Conservation (phyloP, 441 rosid genomes). For the Arabidopsis lyrata region DNA sequence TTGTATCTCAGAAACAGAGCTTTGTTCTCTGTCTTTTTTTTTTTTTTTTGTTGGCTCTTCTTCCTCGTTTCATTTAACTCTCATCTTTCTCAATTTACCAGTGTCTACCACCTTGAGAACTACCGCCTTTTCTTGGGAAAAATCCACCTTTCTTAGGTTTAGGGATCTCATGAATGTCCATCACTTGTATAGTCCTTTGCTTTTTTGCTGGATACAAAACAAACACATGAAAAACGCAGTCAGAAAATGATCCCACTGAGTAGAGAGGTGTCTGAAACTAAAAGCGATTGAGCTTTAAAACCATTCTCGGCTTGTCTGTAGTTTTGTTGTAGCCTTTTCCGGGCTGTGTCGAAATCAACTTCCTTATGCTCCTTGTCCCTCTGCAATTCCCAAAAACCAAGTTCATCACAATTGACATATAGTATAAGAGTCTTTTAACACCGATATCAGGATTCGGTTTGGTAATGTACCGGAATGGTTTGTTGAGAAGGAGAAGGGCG, state of each 20-base stretch:
- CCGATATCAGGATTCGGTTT: neutral
- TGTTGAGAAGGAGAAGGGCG: slow-evolving; percentile 61
- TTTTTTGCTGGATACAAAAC: slow-evolving; percentile 75
- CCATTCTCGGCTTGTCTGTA: slow-evolving; percentile 95
- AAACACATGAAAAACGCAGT: slow-evolving; percentile 8
- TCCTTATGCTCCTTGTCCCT: slow-evolving; percentile 75
- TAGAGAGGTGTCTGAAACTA: neutral
- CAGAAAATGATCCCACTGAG: slow-evolving; percentile 28
- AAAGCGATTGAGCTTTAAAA: slow-evolving; percentile 42
- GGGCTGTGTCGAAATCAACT: slow-evolving; percentile 68
- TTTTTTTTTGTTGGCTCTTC: neutral
- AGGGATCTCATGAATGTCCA: slow-evolving; percentile 97
- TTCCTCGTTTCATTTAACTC: slow-evolving; percentile 24
- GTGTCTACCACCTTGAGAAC: slow-evolving; percentile 87
- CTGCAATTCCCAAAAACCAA: slow-evolving; percentile 51
- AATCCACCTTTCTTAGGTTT: slow-evolving; percentile 87
- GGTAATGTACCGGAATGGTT: slow-evolving; percentile 55
- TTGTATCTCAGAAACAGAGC: slow-evolving; percentile 34
- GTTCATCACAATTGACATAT: neutral
- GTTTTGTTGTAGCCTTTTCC: slow-evolving; percentile 85
- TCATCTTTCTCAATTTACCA: slow-evolving; percentile 65
- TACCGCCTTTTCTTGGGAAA: slow-evolving; percentile 81
- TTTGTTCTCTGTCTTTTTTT: slow-evolving; percentile 19
- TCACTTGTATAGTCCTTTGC: slow-evolving; percentile 98
- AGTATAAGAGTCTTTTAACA: neutral